A percentile compares a stretch with the other conserved stretches of the same genome.
These are phyloP conservation scores for Pleurotus sapidus DNA, from an alignment of 768 basidiomycete species.

Conservation along the genomic window DNA sequence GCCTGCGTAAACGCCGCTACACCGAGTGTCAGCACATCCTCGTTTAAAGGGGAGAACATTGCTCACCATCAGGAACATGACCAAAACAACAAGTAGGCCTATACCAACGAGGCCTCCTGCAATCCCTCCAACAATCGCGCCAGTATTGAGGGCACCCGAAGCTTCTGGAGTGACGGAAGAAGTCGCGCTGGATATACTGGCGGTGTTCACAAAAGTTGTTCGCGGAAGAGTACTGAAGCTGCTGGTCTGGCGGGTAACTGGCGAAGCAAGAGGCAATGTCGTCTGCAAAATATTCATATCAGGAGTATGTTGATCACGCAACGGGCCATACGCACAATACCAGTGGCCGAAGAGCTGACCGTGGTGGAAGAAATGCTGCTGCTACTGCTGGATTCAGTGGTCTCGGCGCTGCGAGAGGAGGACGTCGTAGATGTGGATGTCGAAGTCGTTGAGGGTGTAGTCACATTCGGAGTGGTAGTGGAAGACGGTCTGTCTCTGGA, in stretches of 20 bases:
- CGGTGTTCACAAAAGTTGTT: background rate
- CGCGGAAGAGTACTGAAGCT: slow-evolving; percentile 3
- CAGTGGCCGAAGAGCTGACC: background rate
- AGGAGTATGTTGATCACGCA: background rate
- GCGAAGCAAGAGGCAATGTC: background rate
- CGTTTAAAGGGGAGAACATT: background rate
- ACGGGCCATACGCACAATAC: background rate
- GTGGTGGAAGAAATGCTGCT: background rate
- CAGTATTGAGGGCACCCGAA: slow-evolving; percentile 19
- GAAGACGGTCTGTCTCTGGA: background rate
- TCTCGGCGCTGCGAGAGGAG: background rate
- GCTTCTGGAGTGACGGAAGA: slow-evolving; percentile 12
- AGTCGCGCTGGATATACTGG: slow-evolving; percentile 4
- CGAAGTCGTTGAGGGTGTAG: background rate
- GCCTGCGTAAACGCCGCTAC: slow-evolving; percentile 41
- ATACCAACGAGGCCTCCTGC: slow-evolving; percentile 44
- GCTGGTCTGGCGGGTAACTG: background rate
- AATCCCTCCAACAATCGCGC: slow-evolving; percentile 38
- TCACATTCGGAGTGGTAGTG: background rate
- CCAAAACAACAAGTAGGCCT: slow-evolving; percentile 33
- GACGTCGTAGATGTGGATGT: background rate
- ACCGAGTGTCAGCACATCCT: too few species aligned
- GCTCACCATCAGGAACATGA: slow-evolving; percentile 48
- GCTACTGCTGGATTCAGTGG: background rate
- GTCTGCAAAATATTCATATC: background rate